These are phyloP conservation scores for Globisporangium yorkense DNA, from an alignment of 352 stramenopile genomes.

Conservation along the genomic window DNA sequence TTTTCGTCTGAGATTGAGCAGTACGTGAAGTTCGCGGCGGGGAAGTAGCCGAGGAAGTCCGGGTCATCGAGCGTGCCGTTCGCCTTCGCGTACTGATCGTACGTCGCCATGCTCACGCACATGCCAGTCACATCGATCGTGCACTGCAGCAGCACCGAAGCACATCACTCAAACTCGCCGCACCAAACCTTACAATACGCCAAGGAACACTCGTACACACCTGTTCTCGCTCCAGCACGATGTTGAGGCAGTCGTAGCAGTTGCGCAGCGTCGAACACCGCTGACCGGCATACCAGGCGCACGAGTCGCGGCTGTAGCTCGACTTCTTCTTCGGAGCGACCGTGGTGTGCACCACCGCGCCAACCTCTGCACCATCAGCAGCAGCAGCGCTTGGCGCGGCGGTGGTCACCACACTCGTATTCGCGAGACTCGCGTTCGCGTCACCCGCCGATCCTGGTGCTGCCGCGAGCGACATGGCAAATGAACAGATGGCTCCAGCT, in stretches of 20 bases:
- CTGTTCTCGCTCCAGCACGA: conserved; percentile 3
- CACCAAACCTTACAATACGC: neutral
- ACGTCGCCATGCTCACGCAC: conserved; percentile 10
- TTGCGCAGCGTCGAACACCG: conserved; percentile 13
- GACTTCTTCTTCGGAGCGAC: conserved; percentile 8
- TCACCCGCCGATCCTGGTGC: neutral
- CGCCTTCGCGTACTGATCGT: neutral
- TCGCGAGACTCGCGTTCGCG: neutral
- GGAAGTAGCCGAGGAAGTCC: conserved; percentile 11
- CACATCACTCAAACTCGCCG: neutral
- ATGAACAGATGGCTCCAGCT: neutral
- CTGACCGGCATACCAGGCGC: conserved; percentile 9
- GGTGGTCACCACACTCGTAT: neutral
- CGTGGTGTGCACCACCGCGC: neutral
- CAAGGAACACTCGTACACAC: neutral
- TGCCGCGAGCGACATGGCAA: neutral
- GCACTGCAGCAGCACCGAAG: neutral
- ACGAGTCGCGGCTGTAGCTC: conserved; percentile 8
- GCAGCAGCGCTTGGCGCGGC: neutral
- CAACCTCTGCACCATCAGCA: no score
- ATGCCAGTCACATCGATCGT: conserved; percentile 8
- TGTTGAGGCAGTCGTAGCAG: conserved; percentile 18
- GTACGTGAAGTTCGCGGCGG: conserved; percentile 14
- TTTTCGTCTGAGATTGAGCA: conserved; percentile 11
- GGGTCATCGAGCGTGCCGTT: neutral